Conservation (phyloP, 177 flowering plant genomes). For the Vitis hybrid region DNA sequence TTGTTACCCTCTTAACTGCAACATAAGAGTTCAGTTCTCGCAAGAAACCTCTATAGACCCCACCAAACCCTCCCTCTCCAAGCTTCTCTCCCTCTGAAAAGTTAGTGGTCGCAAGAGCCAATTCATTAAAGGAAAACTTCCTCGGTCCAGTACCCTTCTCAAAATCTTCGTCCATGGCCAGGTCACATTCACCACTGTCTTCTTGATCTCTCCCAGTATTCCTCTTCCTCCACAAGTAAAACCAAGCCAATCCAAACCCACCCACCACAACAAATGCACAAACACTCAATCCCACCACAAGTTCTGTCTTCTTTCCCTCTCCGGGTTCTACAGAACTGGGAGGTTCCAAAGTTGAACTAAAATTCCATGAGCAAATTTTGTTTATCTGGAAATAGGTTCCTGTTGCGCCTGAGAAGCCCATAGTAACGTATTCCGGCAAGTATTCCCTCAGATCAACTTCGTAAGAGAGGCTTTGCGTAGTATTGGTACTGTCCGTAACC, state of each 20-base stretch:
- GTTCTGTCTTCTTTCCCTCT: neutral
- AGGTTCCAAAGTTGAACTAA: conserved; percentile 24
- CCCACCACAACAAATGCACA: neutral
- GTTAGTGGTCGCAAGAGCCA: conserved; percentile 18
- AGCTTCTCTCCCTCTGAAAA: conserved; percentile 5
- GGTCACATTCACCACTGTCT: neutral
- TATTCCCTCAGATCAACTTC: conserved; percentile 21
- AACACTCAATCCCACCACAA: conserved; percentile 10
- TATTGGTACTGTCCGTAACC: too few species aligned
- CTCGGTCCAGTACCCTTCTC: conserved; percentile 17
- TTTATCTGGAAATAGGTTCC: conserved; percentile 9
- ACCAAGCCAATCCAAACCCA: conserved; percentile 7
- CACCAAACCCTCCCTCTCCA: too few species aligned
- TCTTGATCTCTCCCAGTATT: neutral
- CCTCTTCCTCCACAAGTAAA: conserved; percentile 3
- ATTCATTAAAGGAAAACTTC: conserved; percentile 11
- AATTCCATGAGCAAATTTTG: conserved; percentile 32
- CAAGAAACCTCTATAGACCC: too few species aligned
- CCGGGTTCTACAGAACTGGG: neutral
- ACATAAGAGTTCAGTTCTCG: too few species aligned
- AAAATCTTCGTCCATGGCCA: conserved; percentile 13
- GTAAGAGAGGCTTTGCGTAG: too few species aligned
- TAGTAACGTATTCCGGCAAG: conserved; percentile 27
- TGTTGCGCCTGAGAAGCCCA: conserved; percentile 41
- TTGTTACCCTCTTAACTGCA: conserved; percentile 8